phyloP scores from a whole-genome alignment of 1,284 basidiomycete species.

The Rhodotorula sp. region DNA sequence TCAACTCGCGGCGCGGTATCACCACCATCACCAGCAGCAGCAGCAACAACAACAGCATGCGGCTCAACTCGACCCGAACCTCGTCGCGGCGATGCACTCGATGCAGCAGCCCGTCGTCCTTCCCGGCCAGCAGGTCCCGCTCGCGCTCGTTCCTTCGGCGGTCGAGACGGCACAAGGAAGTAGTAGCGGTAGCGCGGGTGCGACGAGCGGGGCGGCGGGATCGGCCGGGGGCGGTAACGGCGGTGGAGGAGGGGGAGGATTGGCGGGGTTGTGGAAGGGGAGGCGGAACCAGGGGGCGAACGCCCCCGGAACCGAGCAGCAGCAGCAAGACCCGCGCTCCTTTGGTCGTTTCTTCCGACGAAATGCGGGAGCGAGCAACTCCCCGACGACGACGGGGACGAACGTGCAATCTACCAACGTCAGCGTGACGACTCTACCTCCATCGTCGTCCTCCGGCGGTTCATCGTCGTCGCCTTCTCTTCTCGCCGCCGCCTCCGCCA shows the following conservation, averaged over 20 bases:
- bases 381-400: not conserved
- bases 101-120: slow-evolving; percentile 6
- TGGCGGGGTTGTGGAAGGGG: slow-evolving; percentile 2
- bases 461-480: not conserved
- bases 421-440: slow-evolving; percentile 9
- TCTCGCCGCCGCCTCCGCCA: not conserved
- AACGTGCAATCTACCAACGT: not conserved
- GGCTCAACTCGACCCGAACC: not conserved
- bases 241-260: not conserved
- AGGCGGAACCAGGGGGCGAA: not conserved
- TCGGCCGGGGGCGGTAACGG: too few relatives aligned
- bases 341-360: slow-evolving; percentile 22
- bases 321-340: not conserved
- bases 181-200: not conserved
- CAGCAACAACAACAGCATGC: not conserved
- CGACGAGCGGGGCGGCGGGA: not conserved
- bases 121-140: slow-evolving; percentile 1
- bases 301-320: not conserved
- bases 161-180: not conserved
- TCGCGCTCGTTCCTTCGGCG: not conserved
- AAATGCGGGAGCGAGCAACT: not conserved
- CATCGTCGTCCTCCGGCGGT: not conserved
- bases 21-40: not conserved
- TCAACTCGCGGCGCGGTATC: slow-evolving; percentile 16
- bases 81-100: not conserved